A percentile compares a stretch with the other conserved stretches of the same genome.
phyloP scores from a whole-genome alignment of 306 rosid species.

The Geum urbanum region DNA sequence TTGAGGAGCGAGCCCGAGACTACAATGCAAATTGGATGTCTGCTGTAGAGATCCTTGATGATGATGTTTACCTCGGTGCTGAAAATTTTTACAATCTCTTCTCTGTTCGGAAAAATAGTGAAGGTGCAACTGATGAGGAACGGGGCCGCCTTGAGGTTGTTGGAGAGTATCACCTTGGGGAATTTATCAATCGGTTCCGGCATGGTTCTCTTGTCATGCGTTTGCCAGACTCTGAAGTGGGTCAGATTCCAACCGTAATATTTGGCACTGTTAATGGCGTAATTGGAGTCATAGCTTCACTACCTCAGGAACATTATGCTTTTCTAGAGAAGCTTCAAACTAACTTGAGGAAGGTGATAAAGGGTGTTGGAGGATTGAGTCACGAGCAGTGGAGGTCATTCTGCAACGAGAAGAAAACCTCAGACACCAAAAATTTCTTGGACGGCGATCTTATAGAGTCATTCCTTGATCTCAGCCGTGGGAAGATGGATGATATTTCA shows the following conservation, averaged over 20 bases:
- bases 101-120: constrained; percentile 62
- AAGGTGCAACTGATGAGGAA: constrained; percentile 93
- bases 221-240: constrained; percentile 88
- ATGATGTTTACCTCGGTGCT: constrained; percentile 85
- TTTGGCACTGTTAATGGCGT: constrained; percentile 95
- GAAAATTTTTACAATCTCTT: constrained; percentile 65
- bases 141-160: constrained; percentile 87
- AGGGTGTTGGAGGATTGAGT: constrained; percentile 93
- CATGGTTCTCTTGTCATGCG: constrained; percentile 95
- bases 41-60: constrained; percentile 96
- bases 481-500: constrained; percentile 86
- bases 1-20: constrained; percentile 97
- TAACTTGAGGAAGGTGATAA: constrained; percentile 83
- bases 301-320: constrained; percentile 76
- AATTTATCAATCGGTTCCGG: constrained; percentile 73
- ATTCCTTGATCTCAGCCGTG: constrained; percentile 80
- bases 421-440: constrained; percentile 75
- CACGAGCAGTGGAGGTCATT: constrained; percentile 99
- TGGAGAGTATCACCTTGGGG: constrained; percentile 92
- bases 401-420: constrained; percentile 82
- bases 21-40: constrained; percentile 96
- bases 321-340: constrained; percentile 91
- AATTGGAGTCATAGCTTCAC: constrained; percentile 94
- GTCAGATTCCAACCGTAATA: constrained; percentile 89
- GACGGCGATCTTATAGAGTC: constrained; percentile 98